Base-by-base conservation (phyloP, 176 grass and related monocot genomes). In the Metroxylon sagu region DNA sequence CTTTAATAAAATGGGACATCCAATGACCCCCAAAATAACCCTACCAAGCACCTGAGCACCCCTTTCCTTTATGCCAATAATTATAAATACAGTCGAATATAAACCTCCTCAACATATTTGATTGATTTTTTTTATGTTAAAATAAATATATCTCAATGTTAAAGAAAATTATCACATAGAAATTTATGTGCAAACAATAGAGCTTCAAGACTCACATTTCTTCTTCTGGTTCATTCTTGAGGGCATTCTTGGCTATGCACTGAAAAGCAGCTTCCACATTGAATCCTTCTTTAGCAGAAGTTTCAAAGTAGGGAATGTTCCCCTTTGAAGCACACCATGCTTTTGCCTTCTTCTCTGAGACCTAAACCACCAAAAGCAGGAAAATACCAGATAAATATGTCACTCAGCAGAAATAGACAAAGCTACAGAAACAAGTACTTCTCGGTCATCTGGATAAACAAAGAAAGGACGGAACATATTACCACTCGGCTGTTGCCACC, bases 221-320 rank as follows among this genome's bases (percentile, higher is more conserved):
- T 74, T 97, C 92, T 70, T 97, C 87, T 35, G 84, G 92, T 65
- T 97, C 92, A 64, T 97, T 92, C 78, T 97, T 97, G 16, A 97
- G 71, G 62, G 87, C 87, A 8, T 91, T 85, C 58, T 80, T 86
- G 62, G 86, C 68, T 18, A 97, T 97, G 56, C 84, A 91, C 49
- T 97, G 81, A 74, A 97, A 97, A 77, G 93, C 93, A 14, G 85
- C 87, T 67, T 98, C 93, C 5, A 98, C 93, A 29, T 92, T 98
- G 3, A 67, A 83, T 49, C 93, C 93, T 57, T 98, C 93, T 78
- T 89, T 98, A 6, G 93, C 93, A 70, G 87, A 98, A 48, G 93
- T 98, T 67, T 92, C 93, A 48, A 98, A 92, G 76, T 92, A 98
- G 4, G 93, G 87, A 43, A 98, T 91, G 62, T 88, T 89, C 21